A percentile compares a stretch with the other conserved stretches of the same genome.
These are phyloP conservation scores for Gaillardinia entomophila DNA, from an alignment of 805 yeast species.

Conservation along the genomic window DNA sequence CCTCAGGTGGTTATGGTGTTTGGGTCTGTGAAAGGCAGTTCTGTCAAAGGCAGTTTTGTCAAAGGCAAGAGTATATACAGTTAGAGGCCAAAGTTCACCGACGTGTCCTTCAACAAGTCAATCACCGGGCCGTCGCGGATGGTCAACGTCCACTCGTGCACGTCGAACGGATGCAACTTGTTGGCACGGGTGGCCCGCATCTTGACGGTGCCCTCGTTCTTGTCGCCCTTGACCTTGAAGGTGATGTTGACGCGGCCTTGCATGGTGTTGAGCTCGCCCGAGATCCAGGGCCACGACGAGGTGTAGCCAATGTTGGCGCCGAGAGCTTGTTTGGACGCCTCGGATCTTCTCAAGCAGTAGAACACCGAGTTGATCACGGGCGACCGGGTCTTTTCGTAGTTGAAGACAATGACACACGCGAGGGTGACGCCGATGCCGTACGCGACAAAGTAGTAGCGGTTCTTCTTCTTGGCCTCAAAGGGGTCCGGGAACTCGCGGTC, in stretches of 20 bases:
- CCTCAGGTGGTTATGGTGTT: no score
- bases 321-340: constrained; percentile 50
- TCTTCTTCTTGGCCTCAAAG: constrained; percentile 45
- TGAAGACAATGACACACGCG: constrained; percentile 61
- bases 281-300: constrained; percentile 81
- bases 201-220: constrained; percentile 46
- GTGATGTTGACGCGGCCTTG: constrained; percentile 71
- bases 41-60: no score
- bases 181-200: constrained; percentile 69
- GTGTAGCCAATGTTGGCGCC: constrained; percentile 76
- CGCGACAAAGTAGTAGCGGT: constrained; percentile 46
- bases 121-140: constrained; percentile 14
- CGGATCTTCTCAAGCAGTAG: constrained; percentile 77
- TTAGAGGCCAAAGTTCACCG: constrained; percentile 22
- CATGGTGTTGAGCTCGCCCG: constrained; percentile 79
- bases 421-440: constrained; percentile 34
- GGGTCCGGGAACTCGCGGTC: constrained; percentile 85
- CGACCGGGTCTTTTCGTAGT: constrained; percentile 87
- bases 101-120: constrained; percentile 24
- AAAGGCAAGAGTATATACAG: no score
- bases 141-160: constrained; percentile 26
- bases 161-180: constrained; percentile 41
- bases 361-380: constrained; percentile 85
- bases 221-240: constrained; percentile 67
- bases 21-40: no score